phyloP scores from a whole-genome alignment of 768 basidiomycete species.

The Antrodiella citrinella region DNA sequence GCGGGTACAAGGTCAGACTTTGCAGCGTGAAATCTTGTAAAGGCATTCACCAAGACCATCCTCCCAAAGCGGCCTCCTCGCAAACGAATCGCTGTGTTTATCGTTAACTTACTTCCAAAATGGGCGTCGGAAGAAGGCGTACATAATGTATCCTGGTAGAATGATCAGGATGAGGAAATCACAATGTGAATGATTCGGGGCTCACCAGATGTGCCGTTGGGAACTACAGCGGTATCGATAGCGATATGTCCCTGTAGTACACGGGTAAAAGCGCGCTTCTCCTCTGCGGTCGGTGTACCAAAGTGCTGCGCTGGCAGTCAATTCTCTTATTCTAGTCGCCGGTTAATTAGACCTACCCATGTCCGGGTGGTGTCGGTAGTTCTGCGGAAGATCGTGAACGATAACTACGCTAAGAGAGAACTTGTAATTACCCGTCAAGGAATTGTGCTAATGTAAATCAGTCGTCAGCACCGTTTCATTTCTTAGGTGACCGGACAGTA shows the following conservation, averaged over 20 bases:
- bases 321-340: not conserved
- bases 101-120: not conserved
- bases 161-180: slow-evolving; percentile 1
- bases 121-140: slow-evolving; percentile 11
- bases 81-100: slow-evolving; percentile 65
- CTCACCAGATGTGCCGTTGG: slow-evolving; percentile 67
- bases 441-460: slow-evolving; percentile 61
- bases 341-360: slow-evolving; percentile 42
- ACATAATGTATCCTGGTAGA: slow-evolving; percentile 48
- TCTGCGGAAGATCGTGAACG: slow-evolving; percentile 21
- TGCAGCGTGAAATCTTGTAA: slow-evolving; percentile 5
- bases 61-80: slow-evolving; percentile 72
- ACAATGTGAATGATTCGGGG: slow-evolving; percentile 3
- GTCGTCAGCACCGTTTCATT: too few relatives aligned
- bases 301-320: slow-evolving; percentile 56
- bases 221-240: slow-evolving; percentile 80
- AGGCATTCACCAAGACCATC: slow-evolving; percentile 67
- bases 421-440: slow-evolving; percentile 56
- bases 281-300: slow-evolving; percentile 72
- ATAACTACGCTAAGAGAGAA: too few relatives aligned
- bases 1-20: not conserved
- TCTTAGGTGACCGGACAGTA: too few relatives aligned
- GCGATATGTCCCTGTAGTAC: slow-evolving; percentile 90
- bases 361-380: slow-evolving; percentile 95
- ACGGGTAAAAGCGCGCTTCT: slow-evolving; percentile 83